Conservation (phyloP, 352 stramenopile species). For the Globisporangium sylvaticum region DNA sequence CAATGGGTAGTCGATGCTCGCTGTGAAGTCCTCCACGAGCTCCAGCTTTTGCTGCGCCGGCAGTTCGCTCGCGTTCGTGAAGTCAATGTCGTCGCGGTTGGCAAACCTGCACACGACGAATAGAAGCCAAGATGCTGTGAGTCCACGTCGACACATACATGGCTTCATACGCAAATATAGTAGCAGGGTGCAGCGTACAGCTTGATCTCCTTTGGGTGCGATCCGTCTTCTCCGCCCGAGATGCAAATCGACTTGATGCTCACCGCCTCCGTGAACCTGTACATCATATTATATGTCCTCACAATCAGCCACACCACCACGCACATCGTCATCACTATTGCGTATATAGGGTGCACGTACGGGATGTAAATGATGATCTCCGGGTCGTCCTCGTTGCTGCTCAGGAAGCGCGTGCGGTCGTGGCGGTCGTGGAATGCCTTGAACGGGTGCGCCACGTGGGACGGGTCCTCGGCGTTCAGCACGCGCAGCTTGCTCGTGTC, state of each 20-base stretch:
- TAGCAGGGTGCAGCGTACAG: conserved; percentile 31
- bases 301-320: background rate
- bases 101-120: conserved; percentile 38
- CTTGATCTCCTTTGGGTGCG: conserved; percentile 80
- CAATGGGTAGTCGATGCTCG: conserved; percentile 73
- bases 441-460: conserved; percentile 66
- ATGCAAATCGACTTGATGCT: conserved; percentile 89
- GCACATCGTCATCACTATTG: background rate
- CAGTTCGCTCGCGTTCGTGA: conserved; percentile 75
- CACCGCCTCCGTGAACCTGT: conserved; percentile 80
- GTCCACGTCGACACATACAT: background rate
- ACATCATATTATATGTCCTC: background rate
- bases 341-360: conserved; percentile 17
- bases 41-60: conserved; percentile 71
- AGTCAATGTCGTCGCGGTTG: conserved; percentile 86
- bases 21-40: conserved; percentile 64
- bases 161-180: background rate
- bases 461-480: conserved; percentile 68
- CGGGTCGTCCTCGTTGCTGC: conserved; percentile 79
- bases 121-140: background rate
- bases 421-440: conserved; percentile 77
- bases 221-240: conserved; percentile 67
- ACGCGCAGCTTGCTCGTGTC: conserved; percentile 85
- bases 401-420: conserved; percentile 58
- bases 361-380: conserved; percentile 84